Conservation (phyloP, 495 filamentous ascomycete genomes). For the Zalerion maritima region DNA sequence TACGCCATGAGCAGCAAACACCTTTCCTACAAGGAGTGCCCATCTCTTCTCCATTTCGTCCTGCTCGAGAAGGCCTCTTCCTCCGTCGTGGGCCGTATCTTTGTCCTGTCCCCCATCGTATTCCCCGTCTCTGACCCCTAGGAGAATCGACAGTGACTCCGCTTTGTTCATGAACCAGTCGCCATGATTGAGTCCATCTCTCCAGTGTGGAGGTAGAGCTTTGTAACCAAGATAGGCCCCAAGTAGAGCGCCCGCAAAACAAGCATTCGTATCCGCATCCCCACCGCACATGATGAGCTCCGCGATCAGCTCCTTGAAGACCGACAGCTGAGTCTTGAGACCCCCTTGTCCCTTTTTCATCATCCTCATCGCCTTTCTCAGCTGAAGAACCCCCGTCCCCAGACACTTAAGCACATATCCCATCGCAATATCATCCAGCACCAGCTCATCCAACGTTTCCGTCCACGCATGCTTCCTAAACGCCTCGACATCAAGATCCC, state of each 20-base stretch:
- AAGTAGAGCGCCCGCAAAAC: conserved; percentile 29
- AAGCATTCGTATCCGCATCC: conserved; percentile 36
- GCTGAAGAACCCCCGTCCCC: conserved; percentile 21
- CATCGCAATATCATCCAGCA: conserved; percentile 24
- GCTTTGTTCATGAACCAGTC: conserved; percentile 26
- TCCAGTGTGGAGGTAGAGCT: conserved; percentile 26
- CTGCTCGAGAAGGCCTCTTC: conserved; percentile 11
- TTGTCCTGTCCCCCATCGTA: conserved; percentile 16
- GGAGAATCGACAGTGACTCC: conserved; percentile 11
- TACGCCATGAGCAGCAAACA: no score
- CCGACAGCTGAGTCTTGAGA: conserved; percentile 2
- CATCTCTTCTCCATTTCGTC: conserved; percentile 18
- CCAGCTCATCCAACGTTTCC: conserved; percentile 14
- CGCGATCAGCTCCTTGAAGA: conserved; percentile 28
- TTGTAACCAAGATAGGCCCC: conserved; percentile 27
- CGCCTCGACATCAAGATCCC: conserved; percentile 19
- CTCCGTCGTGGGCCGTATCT: conserved; percentile 17
- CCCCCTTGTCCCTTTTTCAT: conserved; percentile 2
- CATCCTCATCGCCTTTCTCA: conserved; percentile 21
- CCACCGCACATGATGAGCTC: conserved; percentile 32
- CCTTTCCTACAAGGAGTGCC: conserved; percentile 14
- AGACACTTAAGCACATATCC: conserved; percentile 38
- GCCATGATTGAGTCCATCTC: conserved; percentile 22
- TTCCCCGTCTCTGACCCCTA: conserved; percentile 14
- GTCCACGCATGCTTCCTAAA: conserved; percentile 19